These are phyloP conservation scores for Albizia julibrissin DNA, from an alignment of 306 rosid species.

Conservation along the genomic window DNA sequence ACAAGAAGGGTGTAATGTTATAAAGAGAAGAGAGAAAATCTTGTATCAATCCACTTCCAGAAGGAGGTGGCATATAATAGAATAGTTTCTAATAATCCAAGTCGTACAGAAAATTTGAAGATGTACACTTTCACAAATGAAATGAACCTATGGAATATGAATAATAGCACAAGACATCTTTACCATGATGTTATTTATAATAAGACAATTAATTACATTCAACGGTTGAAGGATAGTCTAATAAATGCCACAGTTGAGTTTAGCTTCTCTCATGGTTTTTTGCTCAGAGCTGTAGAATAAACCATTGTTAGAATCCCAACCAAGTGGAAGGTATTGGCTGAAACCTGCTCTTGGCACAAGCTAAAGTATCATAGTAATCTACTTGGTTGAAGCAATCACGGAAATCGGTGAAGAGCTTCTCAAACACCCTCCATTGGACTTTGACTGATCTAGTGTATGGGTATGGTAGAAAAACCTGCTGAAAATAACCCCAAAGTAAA, in stretches of 20 bases:
- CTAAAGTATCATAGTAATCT: conserved; percentile 72
- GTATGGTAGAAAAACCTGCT: conserved; percentile 79
- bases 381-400: conserved; percentile 70
- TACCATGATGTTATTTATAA: background rate
- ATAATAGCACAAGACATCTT: background rate
- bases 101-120: background rate
- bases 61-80: background rate
- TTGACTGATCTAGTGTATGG: conserved; percentile 64
- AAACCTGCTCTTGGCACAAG: conserved; percentile 77
- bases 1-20: background rate
- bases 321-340: conserved; percentile 79
- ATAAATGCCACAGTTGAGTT: background rate
- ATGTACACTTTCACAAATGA: conserved; percentile 20
- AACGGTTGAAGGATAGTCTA: background rate
- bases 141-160: background rate
- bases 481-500: background rate
- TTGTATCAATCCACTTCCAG: background rate
- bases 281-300: background rate
- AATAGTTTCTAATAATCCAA: background rate
- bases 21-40: background rate
- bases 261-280: background rate
- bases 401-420: conserved; percentile 84
- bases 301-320: conserved; percentile 56
- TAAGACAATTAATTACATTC: conserved; percentile 4
- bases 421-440: conserved; percentile 89